phyloP scores from a whole-genome alignment of 176 grass and related monocot species.

The Puccinellia tenuiflora region DNA sequence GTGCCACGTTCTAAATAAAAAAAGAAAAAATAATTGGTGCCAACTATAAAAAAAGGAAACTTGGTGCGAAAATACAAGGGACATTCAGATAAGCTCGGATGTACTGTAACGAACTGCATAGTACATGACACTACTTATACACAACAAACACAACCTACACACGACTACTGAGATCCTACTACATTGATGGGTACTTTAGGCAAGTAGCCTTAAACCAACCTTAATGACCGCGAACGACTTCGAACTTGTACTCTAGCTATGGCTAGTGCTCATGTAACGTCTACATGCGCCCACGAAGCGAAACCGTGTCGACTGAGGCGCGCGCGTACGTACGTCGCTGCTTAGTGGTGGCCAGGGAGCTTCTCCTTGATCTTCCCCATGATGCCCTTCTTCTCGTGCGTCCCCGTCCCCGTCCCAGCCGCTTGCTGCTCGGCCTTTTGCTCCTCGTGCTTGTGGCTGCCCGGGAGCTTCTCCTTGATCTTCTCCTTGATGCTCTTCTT shows the following conservation, averaged over 20 bases:
- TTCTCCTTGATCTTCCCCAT: conserved; percentile 90
- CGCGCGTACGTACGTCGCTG: too few species aligned
- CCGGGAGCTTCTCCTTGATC: conserved; percentile 78
- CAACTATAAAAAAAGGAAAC: too few species aligned
- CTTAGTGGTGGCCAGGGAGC: conserved; percentile 61
- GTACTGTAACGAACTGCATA: too few species aligned
- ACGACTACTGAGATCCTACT: not conserved
- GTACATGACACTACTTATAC: not conserved
- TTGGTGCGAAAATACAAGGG: not conserved
- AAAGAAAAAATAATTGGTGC: too few species aligned
- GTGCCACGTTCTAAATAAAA: too few species aligned
- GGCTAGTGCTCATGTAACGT: too few species aligned
- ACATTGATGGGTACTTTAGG: not conserved
- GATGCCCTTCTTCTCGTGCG: conserved; percentile 77
- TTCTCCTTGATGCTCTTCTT: conserved; percentile 84
- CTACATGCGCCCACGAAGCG: too few species aligned
- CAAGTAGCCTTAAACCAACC: not conserved
- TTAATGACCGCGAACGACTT: too few species aligned
- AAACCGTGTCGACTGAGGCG: not conserved
- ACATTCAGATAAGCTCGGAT: not conserved
- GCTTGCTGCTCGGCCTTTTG: not conserved
- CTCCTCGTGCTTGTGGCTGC: conserved; percentile 43
- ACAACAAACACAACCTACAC: too few species aligned
- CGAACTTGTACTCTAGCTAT: too few species aligned
- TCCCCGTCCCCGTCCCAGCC: conserved; percentile 16